A percentile compares a stretch with the other conserved stretches of the same genome.
phyloP scores from a whole-genome alignment of 805 yeast species.

The Clavispora vitiphila region DNA sequence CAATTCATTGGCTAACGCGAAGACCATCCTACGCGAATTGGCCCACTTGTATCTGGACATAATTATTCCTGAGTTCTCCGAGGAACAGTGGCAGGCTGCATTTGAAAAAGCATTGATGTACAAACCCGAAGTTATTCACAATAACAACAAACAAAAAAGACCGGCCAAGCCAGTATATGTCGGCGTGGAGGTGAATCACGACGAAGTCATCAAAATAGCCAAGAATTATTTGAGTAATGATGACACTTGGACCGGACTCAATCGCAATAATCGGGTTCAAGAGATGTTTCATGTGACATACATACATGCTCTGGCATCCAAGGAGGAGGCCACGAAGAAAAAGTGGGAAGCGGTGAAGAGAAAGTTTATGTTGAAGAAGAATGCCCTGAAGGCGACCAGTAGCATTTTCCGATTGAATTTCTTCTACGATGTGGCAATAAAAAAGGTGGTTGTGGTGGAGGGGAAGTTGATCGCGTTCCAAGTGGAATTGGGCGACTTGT shows the following conservation, averaged over 20 bases:
- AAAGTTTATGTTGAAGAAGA: conserved; percentile 6
- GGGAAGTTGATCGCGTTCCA: conserved; percentile 49
- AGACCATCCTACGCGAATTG: conserved; percentile 29
- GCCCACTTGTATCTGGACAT: conserved; percentile 6
- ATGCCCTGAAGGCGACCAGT: not conserved
- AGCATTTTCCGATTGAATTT: conserved; percentile 3
- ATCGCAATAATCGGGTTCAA: conserved; percentile 39
- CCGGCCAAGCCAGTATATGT: conserved; percentile 9
- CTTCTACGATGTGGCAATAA: conserved; percentile 37
- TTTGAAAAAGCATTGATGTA: conserved; percentile 49
- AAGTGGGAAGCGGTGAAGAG: conserved; percentile 13
- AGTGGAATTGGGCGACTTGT: conserved; percentile 29
- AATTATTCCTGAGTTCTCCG: conserved; percentile 15
- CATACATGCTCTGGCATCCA: conserved; percentile 34
- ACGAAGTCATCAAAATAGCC: not conserved
- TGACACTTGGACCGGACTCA: conserved; percentile 21
- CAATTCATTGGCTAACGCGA: conserved; percentile 39
- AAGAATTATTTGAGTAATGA: not conserved
- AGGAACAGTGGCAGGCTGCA: conserved; percentile 39
- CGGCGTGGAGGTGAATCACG: conserved; percentile 4
- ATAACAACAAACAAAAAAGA: conserved; percentile 14
- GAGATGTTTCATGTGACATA: conserved; percentile 63
- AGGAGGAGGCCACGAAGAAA: conserved; percentile 12
- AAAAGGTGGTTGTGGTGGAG: conserved; percentile 44
- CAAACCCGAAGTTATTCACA: conserved; percentile 45